Evolutionary conservation across 306 rosid species (phyloP).

Genomic region (Medicago lupulina): DNA sequence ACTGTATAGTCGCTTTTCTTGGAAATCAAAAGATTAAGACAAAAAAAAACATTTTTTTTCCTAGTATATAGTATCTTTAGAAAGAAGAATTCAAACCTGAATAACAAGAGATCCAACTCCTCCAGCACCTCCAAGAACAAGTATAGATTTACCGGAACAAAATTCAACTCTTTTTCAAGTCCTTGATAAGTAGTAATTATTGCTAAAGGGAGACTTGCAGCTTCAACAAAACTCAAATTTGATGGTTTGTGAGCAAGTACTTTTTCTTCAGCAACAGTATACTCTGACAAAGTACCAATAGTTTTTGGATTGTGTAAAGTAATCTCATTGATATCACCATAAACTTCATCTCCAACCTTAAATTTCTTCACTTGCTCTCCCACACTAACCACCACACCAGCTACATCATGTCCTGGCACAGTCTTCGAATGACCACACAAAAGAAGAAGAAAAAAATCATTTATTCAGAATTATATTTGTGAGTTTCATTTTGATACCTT

Average conservation of each 20-base stretch:
- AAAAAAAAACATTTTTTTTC: too few relatives aligned
- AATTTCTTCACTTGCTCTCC: conserved; percentile 63
- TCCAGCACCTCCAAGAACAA: conserved; percentile 78
- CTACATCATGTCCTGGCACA: conserved; percentile 50
- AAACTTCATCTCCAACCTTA: conserved; percentile 68
- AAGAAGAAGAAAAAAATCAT: too few relatives aligned
- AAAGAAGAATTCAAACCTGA: conserved; percentile 49
- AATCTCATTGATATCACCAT: background rate
- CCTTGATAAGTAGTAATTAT: conserved; percentile 67
- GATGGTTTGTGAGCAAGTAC: conserved; percentile 62
- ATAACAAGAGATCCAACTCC: conserved; percentile 66
- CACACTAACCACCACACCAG: conserved; percentile 68
- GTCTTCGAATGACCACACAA: conserved; percentile 25
- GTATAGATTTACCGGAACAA: conserved; percentile 59
- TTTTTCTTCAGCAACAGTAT: conserved; percentile 63
- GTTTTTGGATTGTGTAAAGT: conserved; percentile 43
- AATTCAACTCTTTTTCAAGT: conserved; percentile 48
- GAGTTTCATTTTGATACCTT: too few relatives aligned
- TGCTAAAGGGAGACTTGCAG: conserved; percentile 73
- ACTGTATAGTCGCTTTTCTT: too few relatives aligned
- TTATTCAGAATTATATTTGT: too few relatives aligned
- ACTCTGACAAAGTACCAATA: conserved; percentile 63
- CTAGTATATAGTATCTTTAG: background rate
- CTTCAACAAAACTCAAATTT: conserved; percentile 67
- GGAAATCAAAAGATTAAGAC: too few relatives aligned